A percentile compares a stretch with the other conserved stretches of the same genome.
These are phyloP conservation scores for Hebeloma cylindrosporum DNA, from an alignment of 768 basidiomycete genomes.

Conservation along the genomic window DNA sequence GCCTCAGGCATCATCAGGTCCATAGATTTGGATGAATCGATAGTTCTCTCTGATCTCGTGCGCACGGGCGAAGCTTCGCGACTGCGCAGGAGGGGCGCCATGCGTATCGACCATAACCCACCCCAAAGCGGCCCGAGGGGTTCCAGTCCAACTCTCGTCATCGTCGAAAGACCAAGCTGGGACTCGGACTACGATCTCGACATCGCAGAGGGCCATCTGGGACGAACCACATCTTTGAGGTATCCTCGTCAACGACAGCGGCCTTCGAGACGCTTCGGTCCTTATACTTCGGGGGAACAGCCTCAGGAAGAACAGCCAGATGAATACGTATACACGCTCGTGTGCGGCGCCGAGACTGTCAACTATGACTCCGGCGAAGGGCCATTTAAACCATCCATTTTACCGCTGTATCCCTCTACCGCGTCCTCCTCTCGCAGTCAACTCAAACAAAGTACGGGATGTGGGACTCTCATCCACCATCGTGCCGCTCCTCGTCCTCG, in stretches of 20 bases:
- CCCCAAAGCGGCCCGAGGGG: slow-evolving; percentile 4
- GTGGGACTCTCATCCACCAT: slow-evolving; percentile 61
- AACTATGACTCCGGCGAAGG: slow-evolving; percentile 15
- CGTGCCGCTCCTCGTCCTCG: slow-evolving; percentile 52
- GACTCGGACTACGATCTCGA: slow-evolving; percentile 23
- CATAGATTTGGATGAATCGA: slow-evolving; percentile 60
- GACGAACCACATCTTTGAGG: slow-evolving; percentile 2
- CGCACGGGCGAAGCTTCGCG: slow-evolving; percentile 75
- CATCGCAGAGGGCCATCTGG: slow-evolving; percentile 1
- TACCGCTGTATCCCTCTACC: slow-evolving; percentile 34
- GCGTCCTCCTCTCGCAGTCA: slow-evolving; percentile 19
- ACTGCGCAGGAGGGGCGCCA: slow-evolving; percentile 69
- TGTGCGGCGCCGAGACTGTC: slow-evolving; percentile 27
- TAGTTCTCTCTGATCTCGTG: slow-evolving; percentile 71
- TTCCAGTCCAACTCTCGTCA: slow-evolving; percentile 14
- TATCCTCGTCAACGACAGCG: slow-evolving; percentile 11
- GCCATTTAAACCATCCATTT: slow-evolving; percentile 36
- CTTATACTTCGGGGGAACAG: slow-evolving; percentile 15
- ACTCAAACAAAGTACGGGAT: slow-evolving; percentile 42
- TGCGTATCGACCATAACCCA: slow-evolving; percentile 52
- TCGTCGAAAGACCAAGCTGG: slow-evolving; percentile 22
- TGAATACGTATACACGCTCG: slow-evolving; percentile 27
- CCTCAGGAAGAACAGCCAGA: slow-evolving; percentile 15
- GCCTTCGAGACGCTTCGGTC: slow-evolving; percentile 17
- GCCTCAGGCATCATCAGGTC: slow-evolving; percentile 1